A percentile compares a stretch with the other conserved stretches of the same genome.
Conservation (phyloP, 345 rosid species). For the Carallia brachiata region DNA sequence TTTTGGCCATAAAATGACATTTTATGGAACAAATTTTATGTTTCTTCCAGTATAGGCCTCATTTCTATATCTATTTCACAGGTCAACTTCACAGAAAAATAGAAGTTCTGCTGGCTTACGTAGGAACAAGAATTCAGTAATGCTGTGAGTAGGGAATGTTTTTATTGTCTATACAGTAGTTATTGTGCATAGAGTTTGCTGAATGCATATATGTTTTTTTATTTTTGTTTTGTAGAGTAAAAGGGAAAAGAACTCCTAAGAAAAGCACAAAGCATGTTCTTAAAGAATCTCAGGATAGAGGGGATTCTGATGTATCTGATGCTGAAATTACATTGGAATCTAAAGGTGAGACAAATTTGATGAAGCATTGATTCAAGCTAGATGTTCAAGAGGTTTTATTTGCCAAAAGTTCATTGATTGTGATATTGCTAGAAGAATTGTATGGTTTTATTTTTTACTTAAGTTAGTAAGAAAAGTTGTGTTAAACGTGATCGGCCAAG, state of each 20-base stretch:
- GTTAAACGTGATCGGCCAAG: neutral
- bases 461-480: neutral
- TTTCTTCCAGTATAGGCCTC: neutral
- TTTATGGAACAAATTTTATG: neutral
- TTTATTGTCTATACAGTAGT: slow-evolving; percentile 9
- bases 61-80: slow-evolving; percentile 30
- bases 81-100: slow-evolving; percentile 52
- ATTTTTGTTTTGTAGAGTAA: slow-evolving; percentile 41
- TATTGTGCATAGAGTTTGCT: slow-evolving; percentile 4
- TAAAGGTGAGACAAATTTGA: slow-evolving; percentile 35
- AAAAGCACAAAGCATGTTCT: slow-evolving; percentile 40
- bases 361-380: slow-evolving; percentile 16
- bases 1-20: neutral
- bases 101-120: slow-evolving; percentile 36
- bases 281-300: slow-evolving; percentile 42
- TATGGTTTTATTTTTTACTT: neutral
- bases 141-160: slow-evolving; percentile 47
- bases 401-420: neutral
- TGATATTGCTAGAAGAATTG: neutral
- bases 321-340: slow-evolving; percentile 29
- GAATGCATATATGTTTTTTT: slow-evolving; percentile 9
- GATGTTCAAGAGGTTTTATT: neutral
- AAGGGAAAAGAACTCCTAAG: slow-evolving; percentile 86
- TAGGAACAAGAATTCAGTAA: slow-evolving; percentile 40
- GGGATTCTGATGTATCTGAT: slow-evolving; percentile 44